Base-by-base conservation (phyloP, 192 early-diverging fungal species). In the Backusella tarrabulga region DNA sequence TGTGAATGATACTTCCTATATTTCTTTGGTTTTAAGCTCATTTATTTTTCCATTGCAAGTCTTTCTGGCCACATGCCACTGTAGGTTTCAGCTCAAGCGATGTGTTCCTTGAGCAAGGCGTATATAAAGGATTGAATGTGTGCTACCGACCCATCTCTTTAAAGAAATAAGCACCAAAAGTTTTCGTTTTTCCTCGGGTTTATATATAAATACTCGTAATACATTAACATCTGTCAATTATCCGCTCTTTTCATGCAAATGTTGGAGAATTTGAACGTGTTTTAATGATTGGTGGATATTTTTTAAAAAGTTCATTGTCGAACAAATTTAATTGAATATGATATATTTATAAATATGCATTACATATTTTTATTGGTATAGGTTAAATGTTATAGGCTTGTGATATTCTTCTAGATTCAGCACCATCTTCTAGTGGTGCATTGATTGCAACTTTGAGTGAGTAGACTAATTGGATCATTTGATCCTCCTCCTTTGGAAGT, bases 111-210 rank as follows among this genome's bases (percentile, higher is more conserved):
- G 86, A 91, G 71, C 87, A 93, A 74, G 87, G 89, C 36, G 80
- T 95, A 42, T 93, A 85, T 82, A 95, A 95, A 79, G 88, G 90
- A 50, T 79, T 81, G 73, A 90, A 91, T 81, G 87, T 86, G 14
- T 95, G 93, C 79, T 88, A 89, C 67, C 86, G 88, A 41, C 83
- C 79, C n/a, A 80, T 91, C 15, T 36, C 46, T 11, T 8, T 68
- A 68, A 36, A 68, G 36, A 69, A 69, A 69, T 69, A 69, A 69
- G n/a, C 6, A 6, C 46, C 12, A n/a, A 14, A 7, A 17, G 32
- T 44, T 44, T 44, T 14, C 12, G 9, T 44, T 40, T 40, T 44
- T 17, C 14, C 11, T 44, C 42, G 3, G 14, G 15, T 44, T 44
- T 44, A 44, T 44, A 54, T 8, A 54, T 8, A 56, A 56, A 21